Conservation (phyloP, 2,329 filamentous ascomycete genomes). For the Arthrinium phaeospermum region DNA sequence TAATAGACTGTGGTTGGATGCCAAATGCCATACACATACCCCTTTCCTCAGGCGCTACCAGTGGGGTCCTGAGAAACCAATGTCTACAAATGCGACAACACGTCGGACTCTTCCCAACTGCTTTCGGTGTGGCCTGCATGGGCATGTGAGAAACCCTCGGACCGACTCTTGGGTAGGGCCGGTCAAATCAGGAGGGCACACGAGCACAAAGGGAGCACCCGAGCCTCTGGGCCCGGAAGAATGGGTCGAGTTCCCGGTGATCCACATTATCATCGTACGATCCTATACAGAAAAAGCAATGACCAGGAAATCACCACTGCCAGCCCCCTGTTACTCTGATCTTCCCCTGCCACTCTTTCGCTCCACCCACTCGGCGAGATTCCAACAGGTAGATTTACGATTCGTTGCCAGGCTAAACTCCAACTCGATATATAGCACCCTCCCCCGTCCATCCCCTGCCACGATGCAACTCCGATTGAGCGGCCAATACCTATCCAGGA, state of each 20-base stretch:
- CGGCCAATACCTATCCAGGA: not conserved
- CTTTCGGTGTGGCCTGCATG: not conserved
- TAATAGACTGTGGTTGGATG: not conserved
- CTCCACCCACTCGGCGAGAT: not conserved
- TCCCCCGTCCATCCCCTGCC: not conserved
- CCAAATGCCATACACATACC: not conserved
- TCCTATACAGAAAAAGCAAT: not conserved
- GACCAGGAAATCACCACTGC: not conserved
- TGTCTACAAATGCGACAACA: too few species aligned
- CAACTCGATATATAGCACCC: not conserved
- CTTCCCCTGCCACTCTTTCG: not conserved
- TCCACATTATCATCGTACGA: constrained; percentile 7
- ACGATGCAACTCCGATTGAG: not conserved
- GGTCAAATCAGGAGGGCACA: not conserved
- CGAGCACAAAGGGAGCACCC: not conserved
- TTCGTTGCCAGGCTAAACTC: not conserved
- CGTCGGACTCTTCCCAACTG: not conserved
- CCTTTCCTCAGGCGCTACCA: too few species aligned
- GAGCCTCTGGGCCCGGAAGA: constrained; percentile 4
- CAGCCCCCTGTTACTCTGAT: not conserved
- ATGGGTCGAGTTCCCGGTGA: not conserved
- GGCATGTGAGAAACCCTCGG: not conserved
- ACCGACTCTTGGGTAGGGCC: not conserved
- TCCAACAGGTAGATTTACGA: not conserved
- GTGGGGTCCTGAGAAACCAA: too few species aligned